Percentiles rank a stretch among this genome's conserved stretches.
Evolutionary conservation across 495 filamentous ascomycete species (phyloP).

Genomic region (Barbatosphaeria neglecta): DNA sequence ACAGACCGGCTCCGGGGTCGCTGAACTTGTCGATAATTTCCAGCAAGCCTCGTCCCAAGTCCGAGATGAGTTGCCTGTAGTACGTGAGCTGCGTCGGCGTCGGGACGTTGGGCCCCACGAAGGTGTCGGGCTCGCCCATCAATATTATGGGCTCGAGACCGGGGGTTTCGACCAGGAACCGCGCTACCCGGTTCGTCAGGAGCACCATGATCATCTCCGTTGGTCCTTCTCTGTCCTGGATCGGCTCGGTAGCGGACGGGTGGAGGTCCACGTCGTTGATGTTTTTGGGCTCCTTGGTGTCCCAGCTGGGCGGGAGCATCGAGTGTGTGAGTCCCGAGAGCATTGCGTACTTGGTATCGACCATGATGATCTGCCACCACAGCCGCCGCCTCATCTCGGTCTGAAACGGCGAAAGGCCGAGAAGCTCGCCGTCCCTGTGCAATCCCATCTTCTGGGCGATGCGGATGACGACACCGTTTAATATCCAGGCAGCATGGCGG

Average conservation of each 20-base stretch:
- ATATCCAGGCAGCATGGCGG: conserved; percentile 37
- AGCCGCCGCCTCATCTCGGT: conserved; percentile 57
- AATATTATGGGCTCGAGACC: conserved; percentile 32
- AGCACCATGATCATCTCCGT: conserved; percentile 61
- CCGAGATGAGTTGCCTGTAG: conserved; percentile 38
- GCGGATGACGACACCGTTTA: conserved; percentile 46
- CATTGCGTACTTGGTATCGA: conserved; percentile 46
- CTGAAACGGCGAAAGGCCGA: conserved; percentile 53
- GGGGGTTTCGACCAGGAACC: conserved; percentile 33
- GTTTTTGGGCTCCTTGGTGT: conserved; percentile 41
- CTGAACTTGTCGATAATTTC: conserved; percentile 43
- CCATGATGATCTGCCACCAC: conserved; percentile 65
- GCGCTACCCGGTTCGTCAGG: conserved; percentile 38
- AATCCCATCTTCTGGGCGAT: conserved; percentile 66
- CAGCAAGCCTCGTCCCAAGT: conserved; percentile 28
- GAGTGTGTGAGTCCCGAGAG: conserved; percentile 54
- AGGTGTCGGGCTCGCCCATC: conserved; percentile 18
- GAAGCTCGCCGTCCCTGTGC: conserved; percentile 55
- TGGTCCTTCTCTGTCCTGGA: conserved; percentile 41
- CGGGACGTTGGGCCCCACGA: conserved; percentile 2
- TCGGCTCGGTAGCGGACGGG: conserved; percentile 42
- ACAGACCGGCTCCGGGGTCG: conserved; percentile 45
- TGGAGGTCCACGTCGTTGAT: conserved; percentile 48
- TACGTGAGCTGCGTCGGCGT: conserved; percentile 29
- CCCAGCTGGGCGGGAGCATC: conserved; percentile 31